Base-by-base conservation (phyloP, 192 early-diverging fungal species). In the Umbelopsis sp. region DNA sequence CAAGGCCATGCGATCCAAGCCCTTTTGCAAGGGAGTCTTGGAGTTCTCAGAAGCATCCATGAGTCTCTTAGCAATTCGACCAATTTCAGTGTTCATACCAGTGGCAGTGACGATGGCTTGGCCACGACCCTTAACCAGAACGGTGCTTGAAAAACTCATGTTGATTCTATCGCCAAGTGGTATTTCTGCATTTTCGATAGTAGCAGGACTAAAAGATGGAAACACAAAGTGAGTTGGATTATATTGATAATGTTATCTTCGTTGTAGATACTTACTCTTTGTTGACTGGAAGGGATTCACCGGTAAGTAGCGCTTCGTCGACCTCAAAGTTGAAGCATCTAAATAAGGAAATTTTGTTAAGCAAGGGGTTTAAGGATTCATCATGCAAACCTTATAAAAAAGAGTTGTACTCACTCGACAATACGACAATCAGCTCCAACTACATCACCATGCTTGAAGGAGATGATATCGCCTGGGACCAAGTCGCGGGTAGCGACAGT, bases 401-500 rank as follows among this genome's bases (percentile, higher is more conserved):
- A 16, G 10, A 22, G 3, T 30, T 30, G 3, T 25, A 70, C 75
- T 69, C 69, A 77, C 73, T 80, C 74, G 22, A 80, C 66, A 11
- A 98, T 81, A 64, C 97, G 93, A 51, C 91, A 86, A 73, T 97
- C 97, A 22, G 97, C 97, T 41, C 93, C 94, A 47, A 97, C 86
- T 16, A 94, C 94, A 75, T 98, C 97, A 46, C 97, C 97, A 71
- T 92, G 92, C 74, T 99, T 93, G 18, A 99, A 81, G 27, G 94
- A 88, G 46, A 99, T 86, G 44, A 99, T 74, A 76, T 99, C 97
- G 25, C 97, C 96, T 1, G 93, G 92, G 10, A 97, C 94, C 13
- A 96, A 77, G 10, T 92, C 91, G 49, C 79, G 80, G 9, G 95
- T 93, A 18, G 95, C 82, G 48, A 97, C 82, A 16, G 86, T 86